Percentiles rank a stretch among this genome's conserved stretches.
These are phyloP conservation scores for Microbotryomycetes sp. DNA, from an alignment of 1,284 basidiomycete genomes.

Conservation along the genomic window DNA sequence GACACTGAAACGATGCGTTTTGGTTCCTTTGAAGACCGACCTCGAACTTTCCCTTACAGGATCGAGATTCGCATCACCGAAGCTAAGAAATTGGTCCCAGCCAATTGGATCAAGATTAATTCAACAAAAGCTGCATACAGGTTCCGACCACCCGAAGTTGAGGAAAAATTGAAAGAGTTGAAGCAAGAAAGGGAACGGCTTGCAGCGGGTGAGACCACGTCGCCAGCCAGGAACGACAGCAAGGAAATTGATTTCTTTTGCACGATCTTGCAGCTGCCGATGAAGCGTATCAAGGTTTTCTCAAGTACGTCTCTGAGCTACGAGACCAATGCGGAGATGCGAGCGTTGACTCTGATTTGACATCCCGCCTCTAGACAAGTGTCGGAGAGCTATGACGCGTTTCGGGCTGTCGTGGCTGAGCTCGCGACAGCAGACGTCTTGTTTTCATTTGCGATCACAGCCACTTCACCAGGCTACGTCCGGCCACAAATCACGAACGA, in stretches of 20 bases:
- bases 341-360: background rate
- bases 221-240: no score
- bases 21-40: no score
- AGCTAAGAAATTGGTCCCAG: conserved; percentile 61
- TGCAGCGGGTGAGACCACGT: conserved; percentile 46
- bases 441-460: conserved; percentile 53
- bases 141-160: conserved; percentile 73
- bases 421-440: conserved; percentile 75
- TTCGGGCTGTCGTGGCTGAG: conserved; percentile 68
- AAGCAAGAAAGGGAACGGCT: conserved; percentile 72
- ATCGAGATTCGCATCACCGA: conserved; percentile 69
- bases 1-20: conserved; percentile 8
- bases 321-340: background rate
- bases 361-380: conserved; percentile 9
- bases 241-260: background rate
- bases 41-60: conserved; percentile 52
- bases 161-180: conserved; percentile 59
- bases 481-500: conserved; percentile 50
- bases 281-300: conserved; percentile 60
- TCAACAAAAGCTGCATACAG: conserved; percentile 70
- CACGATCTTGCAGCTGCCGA: conserved; percentile 48
- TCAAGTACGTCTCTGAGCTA: conserved; percentile 61
- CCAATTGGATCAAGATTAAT: conserved; percentile 68
- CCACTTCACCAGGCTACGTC: conserved; percentile 56
- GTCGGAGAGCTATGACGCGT: conserved; percentile 51